A percentile compares a stretch with the other conserved stretches of the same genome.
Conservation (phyloP, 2,329 filamentous ascomycete species). For the Aspergillus novoparasiticus region DNA sequence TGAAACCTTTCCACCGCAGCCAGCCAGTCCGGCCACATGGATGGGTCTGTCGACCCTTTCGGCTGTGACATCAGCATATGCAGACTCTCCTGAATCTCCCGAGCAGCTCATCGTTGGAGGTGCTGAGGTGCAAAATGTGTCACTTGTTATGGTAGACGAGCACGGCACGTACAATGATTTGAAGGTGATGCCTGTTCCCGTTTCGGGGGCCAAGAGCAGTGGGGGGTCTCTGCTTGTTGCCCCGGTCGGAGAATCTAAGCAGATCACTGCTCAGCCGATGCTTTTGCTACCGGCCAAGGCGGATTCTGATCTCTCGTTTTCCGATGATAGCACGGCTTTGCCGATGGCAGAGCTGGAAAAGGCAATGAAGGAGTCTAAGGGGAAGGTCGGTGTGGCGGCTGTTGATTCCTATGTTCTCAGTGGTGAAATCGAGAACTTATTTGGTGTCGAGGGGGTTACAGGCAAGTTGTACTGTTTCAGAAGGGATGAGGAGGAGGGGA, state of each 20-base stretch:
- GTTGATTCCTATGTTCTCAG: not conserved
- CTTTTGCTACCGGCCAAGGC: not conserved
- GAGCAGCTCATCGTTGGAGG: not conserved
- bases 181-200: not conserved
- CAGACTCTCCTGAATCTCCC: not conserved
- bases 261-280: not conserved
- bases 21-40: not conserved
- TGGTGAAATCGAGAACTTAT: not conserved
- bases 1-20: not conserved
- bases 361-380: not conserved
- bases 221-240: not conserved
- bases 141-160: not conserved
- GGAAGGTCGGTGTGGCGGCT: not conserved
- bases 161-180: not conserved
- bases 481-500: not conserved
- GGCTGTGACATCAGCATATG: not conserved
- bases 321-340: not conserved
- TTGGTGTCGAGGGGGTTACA: not conserved
- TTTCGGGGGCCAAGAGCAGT: not conserved
- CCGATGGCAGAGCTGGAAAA: not conserved
- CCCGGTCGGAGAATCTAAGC: not conserved
- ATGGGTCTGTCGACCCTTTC: not conserved
- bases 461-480: not conserved
- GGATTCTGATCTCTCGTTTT: not conserved
- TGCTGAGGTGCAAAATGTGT: not conserved